Base-by-base conservation (phyloP, 108 stramenopile genomes). In the Cyclotella baltica region DNA sequence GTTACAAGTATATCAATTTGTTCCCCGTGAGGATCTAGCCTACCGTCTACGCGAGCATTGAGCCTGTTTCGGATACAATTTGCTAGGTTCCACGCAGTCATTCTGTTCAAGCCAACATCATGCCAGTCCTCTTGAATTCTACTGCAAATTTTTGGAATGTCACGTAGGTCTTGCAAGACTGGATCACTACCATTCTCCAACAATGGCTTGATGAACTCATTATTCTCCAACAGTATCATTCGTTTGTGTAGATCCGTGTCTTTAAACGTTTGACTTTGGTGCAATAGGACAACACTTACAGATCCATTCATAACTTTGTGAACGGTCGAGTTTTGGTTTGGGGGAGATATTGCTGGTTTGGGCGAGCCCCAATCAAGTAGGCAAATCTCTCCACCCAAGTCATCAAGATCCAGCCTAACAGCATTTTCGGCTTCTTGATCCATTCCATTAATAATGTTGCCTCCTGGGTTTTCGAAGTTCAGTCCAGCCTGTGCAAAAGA, bases 81-180 rank as follows among this genome's bases (percentile, higher is more conserved):
- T 30, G 80, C 81, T 20, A 85, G 75, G 47, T 85, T 82, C 84
- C 84, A 85, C 3, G 84, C 84, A 64, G 84, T 85, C 76, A 85
- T 74, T 52, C 84, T 55, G 38, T 85, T 85, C 30, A 81, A 34
- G 1, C 80, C 78, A 13, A 81, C 75, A 29, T 72, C 67, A 18
- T 43, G 79, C 82, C 85, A 83, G 68, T 83, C 82, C 19, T 81
- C 72, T 48, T 85, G 84, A 43, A 85, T 77, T 11, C 53, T 62
- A 22, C 64, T 23, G 35, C 76, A 82, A 36, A 85, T 50, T 15
- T 48, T 51, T 10, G 84, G 84, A 55, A 85, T 85, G 67, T 85
- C 84, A 31, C 38, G 76, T 11, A 85, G 78, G 43, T 85, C 84
- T 3, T 59, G 55, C 33, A 85, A 53, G 10, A 85, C 77, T 31